phyloP scores from a whole-genome alignment of 192 early-diverging fungal genomes.

The Rhizoclosmatium globosum region DNA sequence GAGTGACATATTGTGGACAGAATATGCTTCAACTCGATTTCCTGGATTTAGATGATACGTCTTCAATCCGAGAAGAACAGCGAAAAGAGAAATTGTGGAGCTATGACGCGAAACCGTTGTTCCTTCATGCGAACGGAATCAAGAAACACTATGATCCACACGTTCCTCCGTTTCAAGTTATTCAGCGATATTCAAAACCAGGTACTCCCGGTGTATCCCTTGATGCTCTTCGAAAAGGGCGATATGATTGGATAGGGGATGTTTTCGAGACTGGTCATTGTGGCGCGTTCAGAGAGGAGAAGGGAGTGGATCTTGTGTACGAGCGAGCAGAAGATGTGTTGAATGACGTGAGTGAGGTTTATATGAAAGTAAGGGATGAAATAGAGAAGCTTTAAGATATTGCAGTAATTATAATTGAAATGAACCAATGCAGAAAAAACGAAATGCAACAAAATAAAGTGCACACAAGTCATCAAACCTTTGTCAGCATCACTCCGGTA shows the following conservation, averaged over 20 bases:
- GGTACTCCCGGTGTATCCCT: not conserved
- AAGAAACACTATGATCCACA: constrained; percentile 1
- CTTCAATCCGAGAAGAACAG: too few relatives aligned
- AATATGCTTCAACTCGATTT: constrained; percentile 33
- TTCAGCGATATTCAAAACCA: not conserved
- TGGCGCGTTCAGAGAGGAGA: not conserved
- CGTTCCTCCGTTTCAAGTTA: constrained; percentile 31
- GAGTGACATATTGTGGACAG: constrained; percentile 10
- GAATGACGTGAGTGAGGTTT: not conserved
- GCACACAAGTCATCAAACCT: not conserved
- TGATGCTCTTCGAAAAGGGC: not conserved
- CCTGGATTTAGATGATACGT: not conserved
- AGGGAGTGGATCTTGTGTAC: not conserved
- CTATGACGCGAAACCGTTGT: not conserved
- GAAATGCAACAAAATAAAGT: too few relatives aligned
- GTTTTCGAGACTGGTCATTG: constrained; percentile 10
- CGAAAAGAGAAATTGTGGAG: not conserved
- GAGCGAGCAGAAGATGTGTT: not conserved
- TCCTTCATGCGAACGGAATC: constrained; percentile 33
- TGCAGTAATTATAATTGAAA: not conserved
- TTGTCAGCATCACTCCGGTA: too few relatives aligned
- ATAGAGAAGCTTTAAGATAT: not conserved
- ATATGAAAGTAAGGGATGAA: constrained; percentile 1
- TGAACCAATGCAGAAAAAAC: too few relatives aligned
- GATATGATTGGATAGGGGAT: constrained; percentile 18